Base-by-base conservation (phyloP, 2,329 filamentous ascomycete species). In the Fusarium brachygibbosum region DNA sequence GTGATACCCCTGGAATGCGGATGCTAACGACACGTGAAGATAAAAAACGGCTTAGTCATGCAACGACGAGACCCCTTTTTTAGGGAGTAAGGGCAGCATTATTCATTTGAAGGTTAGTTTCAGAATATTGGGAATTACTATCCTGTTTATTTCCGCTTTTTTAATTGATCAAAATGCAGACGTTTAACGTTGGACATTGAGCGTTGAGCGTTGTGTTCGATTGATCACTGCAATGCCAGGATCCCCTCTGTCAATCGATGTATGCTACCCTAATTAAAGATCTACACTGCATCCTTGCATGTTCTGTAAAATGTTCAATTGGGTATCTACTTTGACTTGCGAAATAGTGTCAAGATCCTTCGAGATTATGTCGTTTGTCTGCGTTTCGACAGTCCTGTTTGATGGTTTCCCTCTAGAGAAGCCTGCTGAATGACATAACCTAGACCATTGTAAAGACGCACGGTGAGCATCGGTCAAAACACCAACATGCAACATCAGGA, bases 21-120 rank as follows among this genome's bases (percentile, higher is more conserved):
- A 32, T 45, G 58, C 50, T 53, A 29, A 58, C 68, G 31, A 66
- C 68, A 71, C 56, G 45, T 71, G 53, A 71, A 66, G 58, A 45
- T 32, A 60, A 60, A 49, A 28, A 52, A n/a, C 50, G 38, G 68
- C 68, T 70, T 70, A 70, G 68, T 70, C 68, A 71, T 68, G 35
- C 55, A 2, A n/a, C 23, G 25, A 40, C 14, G 8, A 25, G 37
- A 32, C 58, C 46, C 62, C 66, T 70, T 70, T 25, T 69, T 59
- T 38, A 48, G 32, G 56, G 49, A 51, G 46, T 21, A 50, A 38
- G 17, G 21, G 14, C 23, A 21, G 17, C 34, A 23, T n/a, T 42
- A 41, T 60, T 57, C 29, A 35, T 31, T 45, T 45, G 42, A 45
- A 35, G 48, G 14, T 38, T 38, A 2, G 34, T 29, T 50, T 50